Percentiles rank a stretch among this genome's conserved stretches.
Conservation (phyloP, 306 rosid genomes). For the Mimosa bimucronata region DNA sequence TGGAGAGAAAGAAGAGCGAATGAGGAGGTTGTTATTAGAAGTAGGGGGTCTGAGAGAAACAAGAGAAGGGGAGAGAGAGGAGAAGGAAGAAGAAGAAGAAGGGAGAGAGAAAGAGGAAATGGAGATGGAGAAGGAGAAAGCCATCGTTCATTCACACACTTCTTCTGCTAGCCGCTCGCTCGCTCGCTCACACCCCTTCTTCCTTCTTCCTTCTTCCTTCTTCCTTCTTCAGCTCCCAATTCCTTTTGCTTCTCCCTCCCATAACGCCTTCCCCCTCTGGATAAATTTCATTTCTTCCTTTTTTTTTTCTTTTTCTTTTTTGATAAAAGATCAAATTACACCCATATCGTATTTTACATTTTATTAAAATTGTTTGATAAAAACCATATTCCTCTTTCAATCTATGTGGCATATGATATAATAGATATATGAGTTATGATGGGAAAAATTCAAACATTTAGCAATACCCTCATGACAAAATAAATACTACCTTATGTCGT, state of each 20-base stretch:
- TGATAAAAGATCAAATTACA: too few species aligned
- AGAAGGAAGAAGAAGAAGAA: conserved; percentile 34
- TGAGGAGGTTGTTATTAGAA: conserved; percentile 9
- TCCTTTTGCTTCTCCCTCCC: background rate
- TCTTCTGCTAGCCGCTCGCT: background rate
- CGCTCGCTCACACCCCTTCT: too few species aligned
- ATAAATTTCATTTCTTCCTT: background rate
- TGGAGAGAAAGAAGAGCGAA: conserved; percentile 45
- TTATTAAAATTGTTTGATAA: too few species aligned
- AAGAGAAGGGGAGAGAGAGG: conserved; percentile 26
- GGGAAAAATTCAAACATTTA: too few species aligned
- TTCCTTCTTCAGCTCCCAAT: background rate
- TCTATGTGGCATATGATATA: too few species aligned
- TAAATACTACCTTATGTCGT: too few species aligned
- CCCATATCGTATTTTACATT: too few species aligned
- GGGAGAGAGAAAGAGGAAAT: conserved; percentile 28
- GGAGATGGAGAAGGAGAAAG: conserved; percentile 36
- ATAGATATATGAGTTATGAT: too few species aligned
- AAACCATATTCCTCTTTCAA: too few species aligned
- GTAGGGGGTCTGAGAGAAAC: conserved; percentile 17
- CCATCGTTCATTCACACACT: conserved; percentile 32
- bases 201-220: background rate
- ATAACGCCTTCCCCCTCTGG: background rate
- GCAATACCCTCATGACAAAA: too few species aligned
- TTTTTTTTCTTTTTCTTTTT: background rate